phyloP scores from a whole-genome alignment of 2,329 filamentous ascomycete genomes.

The Celoporthe dispersa region DNA sequence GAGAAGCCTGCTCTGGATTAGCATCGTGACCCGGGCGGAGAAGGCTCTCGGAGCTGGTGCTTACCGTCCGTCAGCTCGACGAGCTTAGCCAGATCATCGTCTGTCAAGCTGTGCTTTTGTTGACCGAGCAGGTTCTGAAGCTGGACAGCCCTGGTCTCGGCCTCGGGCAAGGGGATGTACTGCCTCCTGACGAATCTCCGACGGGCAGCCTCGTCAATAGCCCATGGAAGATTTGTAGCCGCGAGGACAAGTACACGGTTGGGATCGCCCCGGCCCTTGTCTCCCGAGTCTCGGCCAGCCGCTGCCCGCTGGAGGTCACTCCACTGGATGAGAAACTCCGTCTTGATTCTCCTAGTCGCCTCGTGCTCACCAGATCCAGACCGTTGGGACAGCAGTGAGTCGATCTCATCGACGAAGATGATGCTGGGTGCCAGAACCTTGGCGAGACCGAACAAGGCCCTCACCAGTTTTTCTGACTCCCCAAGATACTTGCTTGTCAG shows the following conservation, averaged over 20 bases:
- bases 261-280: constrained; percentile 76
- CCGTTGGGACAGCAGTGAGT: constrained; percentile 85
- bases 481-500: constrained; percentile 95
- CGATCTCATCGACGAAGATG: constrained; percentile 98
- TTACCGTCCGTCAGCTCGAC: constrained; percentile 84
- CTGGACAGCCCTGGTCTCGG: constrained; percentile 78
- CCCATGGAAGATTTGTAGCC: constrained; percentile 96
- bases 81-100: constrained; percentile 72
- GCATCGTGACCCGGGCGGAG: constrained; percentile 11
- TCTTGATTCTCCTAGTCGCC: constrained; percentile 92
- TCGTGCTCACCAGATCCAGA: constrained; percentile 88
- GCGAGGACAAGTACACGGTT: constrained; percentile 90
- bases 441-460: constrained; percentile 87
- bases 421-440: constrained; percentile 90
- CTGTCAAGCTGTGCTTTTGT: constrained; percentile 80
- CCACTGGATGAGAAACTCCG: constrained; percentile 98
- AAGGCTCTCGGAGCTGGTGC: constrained; percentile 34
- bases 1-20: constrained; percentile 74
- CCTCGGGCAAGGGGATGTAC: constrained; percentile 93
- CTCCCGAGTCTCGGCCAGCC: constrained; percentile 74
- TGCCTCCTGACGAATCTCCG: constrained; percentile 89
- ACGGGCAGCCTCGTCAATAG: constrained; percentile 93
- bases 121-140: constrained; percentile 79
- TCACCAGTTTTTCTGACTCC: constrained; percentile 94
- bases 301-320: constrained; percentile 91